These are phyloP conservation scores for Penicillium glabrum DNA, from an alignment of 2,329 filamentous ascomycete genomes.

Conservation along the genomic window DNA sequence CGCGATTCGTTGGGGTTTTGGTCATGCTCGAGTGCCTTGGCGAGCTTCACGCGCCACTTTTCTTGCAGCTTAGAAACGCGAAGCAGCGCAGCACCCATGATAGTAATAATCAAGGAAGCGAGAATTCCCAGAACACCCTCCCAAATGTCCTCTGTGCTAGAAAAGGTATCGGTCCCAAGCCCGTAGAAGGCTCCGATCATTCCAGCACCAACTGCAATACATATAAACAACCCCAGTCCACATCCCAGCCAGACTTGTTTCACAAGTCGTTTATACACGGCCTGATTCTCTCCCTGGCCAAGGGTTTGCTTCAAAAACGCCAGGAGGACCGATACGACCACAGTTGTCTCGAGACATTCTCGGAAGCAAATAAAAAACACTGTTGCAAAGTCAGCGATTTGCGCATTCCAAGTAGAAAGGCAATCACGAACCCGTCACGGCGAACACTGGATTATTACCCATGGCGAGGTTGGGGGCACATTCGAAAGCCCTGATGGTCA, in stretches of 20 bases:
- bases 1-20: slow-evolving; percentile 38
- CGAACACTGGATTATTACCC: slow-evolving; percentile 23
- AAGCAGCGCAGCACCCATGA: slow-evolving; percentile 78
- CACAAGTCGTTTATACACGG: slow-evolving; percentile 66
- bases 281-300: slow-evolving; percentile 61
- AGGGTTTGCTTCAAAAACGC: slow-evolving; percentile 83
- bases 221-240: slow-evolving; percentile 61
- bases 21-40: slow-evolving; percentile 59
- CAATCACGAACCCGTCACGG: not conserved
- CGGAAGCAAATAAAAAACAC: slow-evolving; percentile 57
- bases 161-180: slow-evolving; percentile 67
- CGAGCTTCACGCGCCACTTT: slow-evolving; percentile 82
- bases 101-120: slow-evolving; percentile 75
- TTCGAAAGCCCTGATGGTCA: not conserved
- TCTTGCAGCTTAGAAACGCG: slow-evolving; percentile 80
- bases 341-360: slow-evolving; percentile 78
- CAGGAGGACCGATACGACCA: slow-evolving; percentile 83
- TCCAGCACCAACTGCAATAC: slow-evolving; percentile 63
- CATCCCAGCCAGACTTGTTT: slow-evolving; percentile 71
- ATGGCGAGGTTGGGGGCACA: slow-evolving; percentile 3
- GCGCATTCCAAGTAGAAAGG: not conserved
- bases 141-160: slow-evolving; percentile 71
- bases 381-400: not conserved
- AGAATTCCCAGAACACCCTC: slow-evolving; percentile 76
- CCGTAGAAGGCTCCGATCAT: slow-evolving; percentile 75